Base-by-base conservation (phyloP, 2,329 filamentous ascomycete genomes). In the Drechslerella stenobrocha region DNA sequence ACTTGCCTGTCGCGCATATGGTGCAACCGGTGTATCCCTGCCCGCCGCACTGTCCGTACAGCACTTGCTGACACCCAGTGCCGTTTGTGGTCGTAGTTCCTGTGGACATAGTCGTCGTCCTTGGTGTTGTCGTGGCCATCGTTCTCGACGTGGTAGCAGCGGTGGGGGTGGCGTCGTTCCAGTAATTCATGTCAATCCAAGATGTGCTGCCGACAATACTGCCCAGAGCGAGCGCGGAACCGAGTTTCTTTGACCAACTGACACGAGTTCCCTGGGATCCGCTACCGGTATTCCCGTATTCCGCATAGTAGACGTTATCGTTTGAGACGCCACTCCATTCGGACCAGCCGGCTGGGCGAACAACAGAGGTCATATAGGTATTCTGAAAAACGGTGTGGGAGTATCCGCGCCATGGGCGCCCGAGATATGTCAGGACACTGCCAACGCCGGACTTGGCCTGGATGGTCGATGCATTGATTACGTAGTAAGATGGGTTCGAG, bases 311-410 rank as follows among this genome's bases (percentile, higher is more conserved):
- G 1, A 86, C 81, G 42, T 82, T 76, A 30, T 77, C 77, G n/a
- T 77, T 73, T 42, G 80, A 76, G 1, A 76, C 77, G 1, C 70
- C 75, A 60, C 79, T 79, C 84, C 84, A 87, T 24, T 77, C 73
- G 1, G 71, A 74, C 84, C 85, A 87, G 0, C 84, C 85, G 0
- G 80, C 80, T 1, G 77, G 64, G 71, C 86, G 85, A 72, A 87
- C 80, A 18, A 86, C 82, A 22, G 76, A 75, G 6, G 77, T 78
- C 75, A 87, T 76, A 28, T 73, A 73, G 0, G 81, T 81, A 51
- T 78, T 76, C 74, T 83, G 81, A 73, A 82, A 79, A 8, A 78
- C 77, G 13, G 83, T 81, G n/a, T 79, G 75, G 7, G 81, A 78
- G 63, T 79, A 82, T 55, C 78, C 75, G 28, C 77, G 73, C 80